These are phyloP conservation scores for Thelonectria rubi DNA, from an alignment of 2,329 filamentous ascomycete genomes.

Conservation along the genomic window DNA sequence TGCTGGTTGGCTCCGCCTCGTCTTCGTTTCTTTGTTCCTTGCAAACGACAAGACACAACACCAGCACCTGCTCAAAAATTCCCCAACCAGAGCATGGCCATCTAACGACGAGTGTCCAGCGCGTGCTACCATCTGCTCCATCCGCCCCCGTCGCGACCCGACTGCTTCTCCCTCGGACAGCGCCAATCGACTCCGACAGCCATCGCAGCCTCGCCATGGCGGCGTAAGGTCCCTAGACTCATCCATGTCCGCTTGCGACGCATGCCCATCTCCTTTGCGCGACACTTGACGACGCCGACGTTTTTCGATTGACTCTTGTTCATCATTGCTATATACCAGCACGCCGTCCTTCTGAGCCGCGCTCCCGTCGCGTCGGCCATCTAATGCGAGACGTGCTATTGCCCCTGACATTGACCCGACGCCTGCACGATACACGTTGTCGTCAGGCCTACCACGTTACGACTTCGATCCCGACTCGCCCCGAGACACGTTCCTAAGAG, in stretches of 20 bases:
- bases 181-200: constrained; percentile 38
- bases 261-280: constrained; percentile 36
- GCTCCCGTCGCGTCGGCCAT: constrained; percentile 36
- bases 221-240: constrained; percentile 40
- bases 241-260: constrained; percentile 44
- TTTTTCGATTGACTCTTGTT: constrained; percentile 10
- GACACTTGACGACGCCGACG: constrained; percentile 30
- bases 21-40: constrained; percentile 25
- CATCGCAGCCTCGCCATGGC: constrained; percentile 45
- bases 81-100: constrained; percentile 22
- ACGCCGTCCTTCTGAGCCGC: constrained; percentile 7
- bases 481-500: constrained; percentile 6
- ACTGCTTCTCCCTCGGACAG: constrained; percentile 27
- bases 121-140: constrained; percentile 23
- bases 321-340: constrained; percentile 1
- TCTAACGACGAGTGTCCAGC: constrained; percentile 29
- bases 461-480: constrained; percentile 21
- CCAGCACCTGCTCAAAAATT: constrained; percentile 17
- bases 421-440: constrained; percentile 28
- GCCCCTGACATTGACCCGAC: constrained; percentile 34
- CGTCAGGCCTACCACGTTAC: constrained; percentile 28
- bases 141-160: constrained; percentile 16
- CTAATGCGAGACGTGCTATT: constrained; percentile 32
- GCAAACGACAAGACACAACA: constrained; percentile 27
- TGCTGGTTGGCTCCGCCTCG: constrained; percentile 26